A percentile compares a stretch with the other conserved stretches of the same genome.
Conservation (phyloP, 1,284 basidiomycete species). For the Crepidotus sp. region DNA sequence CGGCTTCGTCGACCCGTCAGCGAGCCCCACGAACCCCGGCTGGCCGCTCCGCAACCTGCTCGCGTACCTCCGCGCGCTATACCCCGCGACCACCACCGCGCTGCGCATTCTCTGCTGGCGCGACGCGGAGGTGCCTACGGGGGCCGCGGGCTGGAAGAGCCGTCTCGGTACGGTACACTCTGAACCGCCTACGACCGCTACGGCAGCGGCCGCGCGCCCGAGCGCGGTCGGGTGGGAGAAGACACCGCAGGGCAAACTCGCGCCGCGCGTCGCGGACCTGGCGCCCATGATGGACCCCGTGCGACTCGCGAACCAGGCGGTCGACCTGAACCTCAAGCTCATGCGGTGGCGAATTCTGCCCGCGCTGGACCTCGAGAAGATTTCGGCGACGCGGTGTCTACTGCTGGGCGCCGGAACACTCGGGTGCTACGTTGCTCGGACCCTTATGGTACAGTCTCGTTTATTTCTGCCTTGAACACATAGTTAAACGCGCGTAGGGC, state of each 20-base stretch:
- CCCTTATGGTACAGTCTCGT: conserved; percentile 61
- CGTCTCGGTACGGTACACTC: conserved; percentile 46
- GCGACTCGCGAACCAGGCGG: conserved; percentile 82
- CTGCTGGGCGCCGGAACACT: conserved; percentile 92
- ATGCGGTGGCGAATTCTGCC: conserved; percentile 98
- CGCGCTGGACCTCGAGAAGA: conserved; percentile 78
- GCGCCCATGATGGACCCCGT: conserved; percentile 94
- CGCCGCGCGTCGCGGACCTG: conserved; percentile 83
- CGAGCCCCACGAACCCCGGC: conserved; percentile 69
- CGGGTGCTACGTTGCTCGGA: conserved; percentile 91
- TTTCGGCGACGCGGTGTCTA: conserved; percentile 74
- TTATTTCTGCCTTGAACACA: neutral
- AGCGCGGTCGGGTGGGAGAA: conserved; percentile 92
- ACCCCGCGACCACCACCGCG: conserved; percentile 39
- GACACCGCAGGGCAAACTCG: conserved; percentile 72
- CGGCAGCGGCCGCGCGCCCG: conserved; percentile 31
- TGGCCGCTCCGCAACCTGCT: conserved; percentile 95
- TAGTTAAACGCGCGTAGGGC: conserved; percentile 40
- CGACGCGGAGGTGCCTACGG: conserved; percentile 41
- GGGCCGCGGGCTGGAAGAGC: conserved; percentile 46
- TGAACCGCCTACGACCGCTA: conserved; percentile 19
- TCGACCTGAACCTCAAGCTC: conserved; percentile 93
- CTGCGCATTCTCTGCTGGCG: conserved; percentile 74
- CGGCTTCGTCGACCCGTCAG: conserved; percentile 84
- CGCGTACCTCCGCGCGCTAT: conserved; percentile 59